Base-by-base conservation (phyloP, 257 asterid genomes). In the Nicotiana sylvestris region DNA sequence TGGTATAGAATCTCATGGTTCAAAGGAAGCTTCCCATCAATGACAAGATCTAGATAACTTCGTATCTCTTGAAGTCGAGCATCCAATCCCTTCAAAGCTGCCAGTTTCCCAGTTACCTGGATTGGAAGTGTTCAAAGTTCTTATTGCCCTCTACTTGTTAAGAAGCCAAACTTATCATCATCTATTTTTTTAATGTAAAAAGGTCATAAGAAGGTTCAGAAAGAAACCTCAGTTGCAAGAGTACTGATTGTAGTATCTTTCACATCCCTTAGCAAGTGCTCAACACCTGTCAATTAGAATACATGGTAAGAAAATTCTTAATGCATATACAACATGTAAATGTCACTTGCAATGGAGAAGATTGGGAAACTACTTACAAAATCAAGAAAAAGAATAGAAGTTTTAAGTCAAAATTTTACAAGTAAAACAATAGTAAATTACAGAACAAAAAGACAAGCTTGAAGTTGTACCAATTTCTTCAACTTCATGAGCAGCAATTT, bases 401-500 rank as follows among this genome's bases (percentile, higher is more conserved):
- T 0, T 2, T 4, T 49, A 49, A 25, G 27, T 74, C 15, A 33
- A 49, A 3, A 25, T 6, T 46, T 15, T 27, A 1, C 0, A 49
- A 49, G 80, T 25, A 27, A 6, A 74, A 74, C 62, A 74, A n/a
- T 6, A 21, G 79, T 6, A 21, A 46, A 46, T 35, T 74, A 74
- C 76, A 77, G 16, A 27, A 81, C 25, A 49, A 60, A 25, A 74
- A 13, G 51, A 13, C 2, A 49, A 49, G 51, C 64, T 74, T 49
- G 27, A 21, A 72, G 37, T 15, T 49, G 25, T 89, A 95, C 98
- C 99, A 49, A 95, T 95, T 92, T 95, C 98, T 88, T 96, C 99
- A 81, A 96, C 98, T 89, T 96, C 99, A 85, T 96, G 98, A 70
- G 99, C 99, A 81, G 99, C 98, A 78, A 96, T 96, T 88, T 94